These are phyloP conservation scores for Metschnikowia kofuensis DNA, from an alignment of 805 yeast genomes.

Conservation along the genomic window DNA sequence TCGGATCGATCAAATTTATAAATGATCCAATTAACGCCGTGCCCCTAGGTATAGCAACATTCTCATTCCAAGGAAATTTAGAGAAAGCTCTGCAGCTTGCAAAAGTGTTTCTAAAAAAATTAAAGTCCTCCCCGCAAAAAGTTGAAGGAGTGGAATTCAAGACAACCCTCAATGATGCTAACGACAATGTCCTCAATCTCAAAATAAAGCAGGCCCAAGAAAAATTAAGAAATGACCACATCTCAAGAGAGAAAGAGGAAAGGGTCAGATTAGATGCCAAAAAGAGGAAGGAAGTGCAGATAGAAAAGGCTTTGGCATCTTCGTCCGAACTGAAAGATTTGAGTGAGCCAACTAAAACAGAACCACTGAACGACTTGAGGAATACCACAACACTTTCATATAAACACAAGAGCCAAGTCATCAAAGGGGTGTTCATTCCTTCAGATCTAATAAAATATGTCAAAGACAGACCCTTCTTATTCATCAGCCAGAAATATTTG, in stretches of 20 bases:
- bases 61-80: slow-evolving; percentile 56
- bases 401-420: slow-evolving; percentile 28
- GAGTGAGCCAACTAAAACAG: slow-evolving; percentile 1
- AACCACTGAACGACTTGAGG: slow-evolving; percentile 1
- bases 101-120: slow-evolving; percentile 26
- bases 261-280: slow-evolving; percentile 21
- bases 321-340: slow-evolving; percentile 1
- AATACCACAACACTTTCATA: slow-evolving; percentile 36
- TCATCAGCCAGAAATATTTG: slow-evolving; percentile 50
- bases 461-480: slow-evolving; percentile 56
- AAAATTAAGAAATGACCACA: slow-evolving; percentile 23
- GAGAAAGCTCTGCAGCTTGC: slow-evolving; percentile 44
- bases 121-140: slow-evolving; percentile 30
- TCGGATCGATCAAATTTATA: slow-evolving; percentile 55
- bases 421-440: slow-evolving; percentile 44
- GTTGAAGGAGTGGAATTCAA: slow-evolving; percentile 53
- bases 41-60: slow-evolving; percentile 68
- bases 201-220: slow-evolving; percentile 29
- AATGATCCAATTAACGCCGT: slow-evolving; percentile 75
- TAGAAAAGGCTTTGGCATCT: slow-evolving; percentile 1
- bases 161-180: slow-evolving; percentile 50
- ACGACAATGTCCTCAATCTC: slow-evolving; percentile 34
- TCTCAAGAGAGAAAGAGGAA: slow-evolving; percentile 32
- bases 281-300: slow-evolving; percentile 10
- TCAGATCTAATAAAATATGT: slow-evolving; percentile 46